These are phyloP conservation scores for Primulina tabacum DNA, from an alignment of 257 asterid species.

Conservation along the genomic window DNA sequence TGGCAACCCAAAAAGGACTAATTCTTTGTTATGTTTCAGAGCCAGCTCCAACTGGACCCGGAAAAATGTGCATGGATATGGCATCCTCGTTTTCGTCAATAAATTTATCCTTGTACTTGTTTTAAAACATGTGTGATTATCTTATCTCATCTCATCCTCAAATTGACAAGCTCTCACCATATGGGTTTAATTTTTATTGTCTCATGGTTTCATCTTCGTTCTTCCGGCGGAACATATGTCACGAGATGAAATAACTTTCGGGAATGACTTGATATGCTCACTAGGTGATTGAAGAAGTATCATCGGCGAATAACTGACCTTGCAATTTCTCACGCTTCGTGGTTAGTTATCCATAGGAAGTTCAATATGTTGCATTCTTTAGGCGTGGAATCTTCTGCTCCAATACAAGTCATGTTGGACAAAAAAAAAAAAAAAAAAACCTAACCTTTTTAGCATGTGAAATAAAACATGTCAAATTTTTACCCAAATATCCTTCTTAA, in stretches of 20 bases:
- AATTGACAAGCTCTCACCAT: background rate
- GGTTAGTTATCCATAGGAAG: no score
- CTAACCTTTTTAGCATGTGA: no score
- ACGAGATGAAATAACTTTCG: background rate
- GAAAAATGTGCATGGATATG: constrained; percentile 20
- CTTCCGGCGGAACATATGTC: background rate
- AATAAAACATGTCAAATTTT: no score
- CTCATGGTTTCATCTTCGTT: background rate
- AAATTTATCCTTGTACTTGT: constrained; percentile 30
- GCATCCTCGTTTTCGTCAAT: constrained; percentile 26
- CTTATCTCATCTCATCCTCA: constrained; percentile 13
- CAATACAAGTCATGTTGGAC: no score
- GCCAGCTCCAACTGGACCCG: constrained; percentile 25
- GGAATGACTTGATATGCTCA: background rate
- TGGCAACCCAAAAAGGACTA: constrained; percentile 80
- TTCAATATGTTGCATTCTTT: no score
- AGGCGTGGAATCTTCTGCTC: no score
- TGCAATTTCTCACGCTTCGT: no score
- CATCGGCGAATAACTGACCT: background rate
- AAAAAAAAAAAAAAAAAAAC: no score
- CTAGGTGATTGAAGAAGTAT: background rate
- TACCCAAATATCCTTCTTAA: no score
- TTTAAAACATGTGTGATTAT: constrained; percentile 14
- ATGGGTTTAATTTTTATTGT: background rate
- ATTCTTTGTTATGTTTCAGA: constrained; percentile 13